Conservation (phyloP, 768 basidiomycete genomes). For the Dioszegia crocea region DNA sequence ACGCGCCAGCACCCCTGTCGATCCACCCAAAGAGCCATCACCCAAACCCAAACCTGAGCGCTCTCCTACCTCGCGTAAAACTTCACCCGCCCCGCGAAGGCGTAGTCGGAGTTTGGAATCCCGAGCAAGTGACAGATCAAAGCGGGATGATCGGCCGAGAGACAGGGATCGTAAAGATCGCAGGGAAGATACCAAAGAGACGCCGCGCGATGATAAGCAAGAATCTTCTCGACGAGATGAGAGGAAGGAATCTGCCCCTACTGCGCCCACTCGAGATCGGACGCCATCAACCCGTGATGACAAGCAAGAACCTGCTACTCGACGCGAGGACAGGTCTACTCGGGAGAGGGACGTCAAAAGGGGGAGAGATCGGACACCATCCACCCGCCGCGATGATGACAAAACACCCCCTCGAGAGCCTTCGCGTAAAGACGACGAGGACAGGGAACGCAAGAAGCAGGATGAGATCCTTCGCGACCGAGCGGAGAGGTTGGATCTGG, state of each 20-base stretch:
- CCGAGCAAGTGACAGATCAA: conserved; percentile 24
- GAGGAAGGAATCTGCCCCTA: too few relatives aligned
- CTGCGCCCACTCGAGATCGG: too few relatives aligned
- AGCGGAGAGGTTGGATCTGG: conserved; percentile 19
- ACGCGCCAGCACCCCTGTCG: background rate
- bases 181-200: too few relatives aligned
- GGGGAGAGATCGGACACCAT: too few relatives aligned
- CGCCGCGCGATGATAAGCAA: background rate
- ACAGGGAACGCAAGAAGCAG: conserved; percentile 18
- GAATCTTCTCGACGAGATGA: background rate
- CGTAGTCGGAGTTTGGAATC: conserved; percentile 32
- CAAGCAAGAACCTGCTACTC: too few relatives aligned
- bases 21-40: too few relatives aligned
- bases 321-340: too few relatives aligned
- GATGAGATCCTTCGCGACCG: conserved; percentile 26
- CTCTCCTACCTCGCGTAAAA: too few relatives aligned
- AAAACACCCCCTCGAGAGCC: background rate
- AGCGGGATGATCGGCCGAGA: conserved; percentile 8
- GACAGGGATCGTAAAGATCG: background rate
- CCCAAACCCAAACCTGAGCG: background rate
- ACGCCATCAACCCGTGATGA: too few relatives aligned
- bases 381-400: too few relatives aligned
- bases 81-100: too few relatives aligned
- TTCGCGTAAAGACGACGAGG: conserved; percentile 7
- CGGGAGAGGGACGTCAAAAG: too few relatives aligned